Evolutionary conservation across 2,329 filamentous ascomycete genomes (phyloP).

Genomic region (Berkeleyomyces rouxiae): DNA sequence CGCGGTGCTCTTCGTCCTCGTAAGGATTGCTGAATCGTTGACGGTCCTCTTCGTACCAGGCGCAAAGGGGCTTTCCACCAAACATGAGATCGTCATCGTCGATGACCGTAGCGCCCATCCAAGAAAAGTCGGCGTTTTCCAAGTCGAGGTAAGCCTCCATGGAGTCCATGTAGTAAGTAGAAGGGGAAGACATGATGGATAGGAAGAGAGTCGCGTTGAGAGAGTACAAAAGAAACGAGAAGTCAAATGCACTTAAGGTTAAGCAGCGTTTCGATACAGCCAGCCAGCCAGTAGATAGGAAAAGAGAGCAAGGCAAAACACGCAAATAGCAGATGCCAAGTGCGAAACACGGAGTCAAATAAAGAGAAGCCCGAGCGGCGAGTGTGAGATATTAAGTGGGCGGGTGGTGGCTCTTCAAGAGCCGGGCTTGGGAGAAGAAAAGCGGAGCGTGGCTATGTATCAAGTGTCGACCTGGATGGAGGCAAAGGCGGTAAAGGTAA

Average conservation of each 20-base stretch:
- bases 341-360: neutral
- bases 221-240: neutral
- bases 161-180: neutral
- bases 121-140: conserved; percentile 16
- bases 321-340: neutral
- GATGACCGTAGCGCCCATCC: conserved; percentile 35
- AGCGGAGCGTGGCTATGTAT: neutral
- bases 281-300: neutral
- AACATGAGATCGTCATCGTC: conserved; percentile 46
- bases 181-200: conserved; percentile 4
- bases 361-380: neutral
- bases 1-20: conserved; percentile 25
- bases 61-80: conserved; percentile 40
- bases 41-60: conserved; percentile 44
- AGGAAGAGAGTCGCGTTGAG: neutral
- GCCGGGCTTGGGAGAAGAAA: neutral
- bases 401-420: neutral
- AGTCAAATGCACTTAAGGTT: neutral
- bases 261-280: neutral
- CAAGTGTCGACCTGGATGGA: neutral
- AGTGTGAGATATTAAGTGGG: neutral
- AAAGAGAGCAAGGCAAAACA: neutral
- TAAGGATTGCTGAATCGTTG: conserved; percentile 26
- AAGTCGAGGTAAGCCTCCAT: conserved; percentile 9
- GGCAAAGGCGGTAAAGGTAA: neutral